A percentile compares a stretch with the other conserved stretches of the same genome.
Evolutionary conservation across 2,329 filamentous ascomycete species (phyloP).

Genomic region (Lachnellula hyalina): DNA sequence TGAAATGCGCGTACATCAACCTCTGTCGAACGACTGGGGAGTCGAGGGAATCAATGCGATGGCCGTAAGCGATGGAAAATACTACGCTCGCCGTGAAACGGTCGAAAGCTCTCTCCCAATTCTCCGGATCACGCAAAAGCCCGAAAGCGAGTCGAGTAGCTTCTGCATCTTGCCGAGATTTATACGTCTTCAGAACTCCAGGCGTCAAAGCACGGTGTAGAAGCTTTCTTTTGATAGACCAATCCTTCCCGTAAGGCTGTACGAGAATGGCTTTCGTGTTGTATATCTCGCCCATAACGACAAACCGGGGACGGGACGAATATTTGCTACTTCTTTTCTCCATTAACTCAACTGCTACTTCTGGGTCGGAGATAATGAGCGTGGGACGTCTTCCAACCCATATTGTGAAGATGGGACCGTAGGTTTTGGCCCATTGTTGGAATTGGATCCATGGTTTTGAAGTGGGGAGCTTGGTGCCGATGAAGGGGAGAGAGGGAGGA

Average conservation of each 20-base stretch:
- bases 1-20: constrained; percentile 44
- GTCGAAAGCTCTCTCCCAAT: constrained; percentile 43
- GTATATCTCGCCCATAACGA: constrained; percentile 40
- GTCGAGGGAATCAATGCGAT: constrained; percentile 43
- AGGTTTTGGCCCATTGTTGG: constrained; percentile 38
- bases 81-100: constrained; percentile 45
- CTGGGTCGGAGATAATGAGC: constrained; percentile 40
- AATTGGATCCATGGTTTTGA: constrained; percentile 36
- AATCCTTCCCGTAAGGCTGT: constrained; percentile 44
- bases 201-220: constrained; percentile 41
- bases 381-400: constrained; percentile 43
- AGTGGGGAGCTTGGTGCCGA: constrained; percentile 36
- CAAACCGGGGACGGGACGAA: constrained; percentile 39
- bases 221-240: constrained; percentile 39
- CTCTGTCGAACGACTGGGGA: constrained; percentile 42
- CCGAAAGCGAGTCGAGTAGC: constrained; percentile 40
- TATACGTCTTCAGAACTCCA: constrained; percentile 39
- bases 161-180: constrained; percentile 44
- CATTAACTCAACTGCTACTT: constrained; percentile 39
- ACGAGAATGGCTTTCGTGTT: constrained; percentile 39
- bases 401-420: constrained; percentile 44
- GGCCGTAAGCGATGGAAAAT: constrained; percentile 46
- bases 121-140: constrained; percentile 35
- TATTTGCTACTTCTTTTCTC: constrained; percentile 42
- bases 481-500: constrained; percentile 40